Evolutionary conservation across 2,329 filamentous ascomycete genomes (phyloP).

Genomic region (Penicillium sumatraense): DNA sequence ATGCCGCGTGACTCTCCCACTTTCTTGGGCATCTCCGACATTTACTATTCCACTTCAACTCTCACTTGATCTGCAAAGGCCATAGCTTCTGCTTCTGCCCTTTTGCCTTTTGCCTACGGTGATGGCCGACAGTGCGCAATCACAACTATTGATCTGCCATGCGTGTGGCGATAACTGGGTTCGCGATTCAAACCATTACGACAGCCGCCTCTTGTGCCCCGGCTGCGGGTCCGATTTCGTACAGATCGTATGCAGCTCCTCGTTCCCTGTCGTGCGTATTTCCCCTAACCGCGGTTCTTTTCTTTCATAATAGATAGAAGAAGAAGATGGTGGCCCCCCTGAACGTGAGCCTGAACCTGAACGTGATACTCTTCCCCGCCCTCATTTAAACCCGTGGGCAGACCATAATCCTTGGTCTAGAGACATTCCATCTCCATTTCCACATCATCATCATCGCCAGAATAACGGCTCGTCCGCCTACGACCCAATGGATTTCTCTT

Average conservation of each 20-base stretch:
- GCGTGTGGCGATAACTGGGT: conserved; percentile 77
- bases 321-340: conserved; percentile 32
- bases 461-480: conserved; percentile 18
- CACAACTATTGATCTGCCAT: conserved; percentile 84
- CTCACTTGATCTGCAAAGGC: background rate
- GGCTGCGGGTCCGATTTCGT: conserved; percentile 77
- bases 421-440: conserved; percentile 24
- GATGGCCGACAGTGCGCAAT: conserved; percentile 39
- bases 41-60: background rate
- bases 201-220: conserved; percentile 73
- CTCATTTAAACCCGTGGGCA: conserved; percentile 39
- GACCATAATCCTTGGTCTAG: conserved; percentile 55
- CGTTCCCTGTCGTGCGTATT: conserved; percentile 1
- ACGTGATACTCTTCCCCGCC: conserved; percentile 20
- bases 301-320: conserved; percentile 37
- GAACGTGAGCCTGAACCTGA: conserved; percentile 24
- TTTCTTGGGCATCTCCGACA: background rate
- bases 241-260: conserved; percentile 72
- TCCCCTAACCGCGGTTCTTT: conserved; percentile 6
- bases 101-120: background rate
- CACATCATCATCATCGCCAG: too few relatives aligned
- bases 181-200: conserved; percentile 59
- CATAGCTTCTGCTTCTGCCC: too few relatives aligned
- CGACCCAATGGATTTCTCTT: conserved; percentile 16
- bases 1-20: conserved; percentile 26